Base-by-base conservation (phyloP, 2,329 filamentous ascomycete genomes). In the Pyricularia grisea region DNA sequence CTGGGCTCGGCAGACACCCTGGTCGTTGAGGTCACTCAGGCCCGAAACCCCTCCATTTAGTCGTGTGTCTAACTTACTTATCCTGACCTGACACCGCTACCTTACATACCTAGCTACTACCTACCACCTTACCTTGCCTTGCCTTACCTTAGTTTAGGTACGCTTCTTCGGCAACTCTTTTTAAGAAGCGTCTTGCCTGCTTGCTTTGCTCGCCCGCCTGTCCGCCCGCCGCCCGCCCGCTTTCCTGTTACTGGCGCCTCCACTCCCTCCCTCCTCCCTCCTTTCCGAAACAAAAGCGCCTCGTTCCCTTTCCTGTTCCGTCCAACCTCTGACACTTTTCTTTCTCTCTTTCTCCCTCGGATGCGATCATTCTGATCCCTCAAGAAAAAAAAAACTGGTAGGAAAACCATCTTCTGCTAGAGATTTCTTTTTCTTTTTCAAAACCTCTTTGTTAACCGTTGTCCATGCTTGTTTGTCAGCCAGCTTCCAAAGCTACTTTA, bases 281-380 rank as follows among this genome's bases (percentile, higher is more conserved):
- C 58, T 61, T 61, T 61, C 58, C 58, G 58, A 61, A 61, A 61
- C 58, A 61, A 61, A 61, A 61, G 58, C 58, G 58, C 58, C 58
- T 61, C 58, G 58, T 61, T 27, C 58, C 25, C 58, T 27, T 61
- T 27, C 25, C 58, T 25, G 25, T 23, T 61, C 58, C 63, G 63
- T 31, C 31, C 63, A 55, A 25, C 42, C 31, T 71, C 4, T 73
- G 72, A 25, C 58, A 61, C n/a, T 27, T 61, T 61, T 61, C n/a
- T 36, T 36, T 5, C 58, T 61, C 58, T 61, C 25, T 25, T 61
- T 61, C 23, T n/a, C 50, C 23, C 3, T 61, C 58, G 10, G 58
- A 23, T 61, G 58, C 58, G n/a, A 61, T 61, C 20, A 23, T 61
- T 27, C n/a, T 61, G 58, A 27, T 50, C 42, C 6, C 58, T 61